phyloP scores from a whole-genome alignment of 2,329 filamentous ascomycete genomes.

The Phyllosticta ampelicida region DNA sequence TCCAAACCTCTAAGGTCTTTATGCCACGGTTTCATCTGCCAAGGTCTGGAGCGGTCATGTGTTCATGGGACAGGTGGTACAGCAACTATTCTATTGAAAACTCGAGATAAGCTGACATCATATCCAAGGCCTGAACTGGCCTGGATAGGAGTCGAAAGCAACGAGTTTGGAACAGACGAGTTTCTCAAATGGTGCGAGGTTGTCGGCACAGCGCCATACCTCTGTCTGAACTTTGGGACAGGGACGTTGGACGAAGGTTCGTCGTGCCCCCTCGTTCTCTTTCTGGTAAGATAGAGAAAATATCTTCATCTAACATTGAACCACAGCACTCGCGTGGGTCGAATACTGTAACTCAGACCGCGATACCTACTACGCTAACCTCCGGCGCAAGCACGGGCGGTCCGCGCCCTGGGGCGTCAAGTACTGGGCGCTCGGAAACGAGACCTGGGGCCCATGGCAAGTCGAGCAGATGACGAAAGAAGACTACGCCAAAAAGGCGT shows the following conservation, averaged over 20 bases:
- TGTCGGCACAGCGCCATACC: conserved; percentile 65
- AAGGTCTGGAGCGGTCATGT: neutral
- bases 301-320: conserved; percentile 38
- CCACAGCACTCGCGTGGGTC: conserved; percentile 59
- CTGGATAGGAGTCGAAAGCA: conserved; percentile 66
- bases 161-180: conserved; percentile 76
- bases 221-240: conserved; percentile 73
- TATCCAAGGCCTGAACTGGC: conserved; percentile 56
- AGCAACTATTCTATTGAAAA: neutral
- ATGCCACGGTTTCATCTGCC: no score
- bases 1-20: no score
- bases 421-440: conserved; percentile 79
- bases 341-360: conserved; percentile 77
- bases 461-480: conserved; percentile 59
- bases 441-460: conserved; percentile 57
- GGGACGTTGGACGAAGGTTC: conserved; percentile 35
- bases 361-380: conserved; percentile 72
- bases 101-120: conserved; percentile 11
- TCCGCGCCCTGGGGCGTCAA: conserved; percentile 71
- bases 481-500: conserved; percentile 57
- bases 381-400: conserved; percentile 63
- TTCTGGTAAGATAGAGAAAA: conserved; percentile 21
- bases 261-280: conserved; percentile 11
- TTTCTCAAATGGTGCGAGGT: conserved; percentile 72
- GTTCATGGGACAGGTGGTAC: neutral